Base-by-base conservation (phyloP, 805 yeast genomes). In the Metschnikowia lunata region DNA sequence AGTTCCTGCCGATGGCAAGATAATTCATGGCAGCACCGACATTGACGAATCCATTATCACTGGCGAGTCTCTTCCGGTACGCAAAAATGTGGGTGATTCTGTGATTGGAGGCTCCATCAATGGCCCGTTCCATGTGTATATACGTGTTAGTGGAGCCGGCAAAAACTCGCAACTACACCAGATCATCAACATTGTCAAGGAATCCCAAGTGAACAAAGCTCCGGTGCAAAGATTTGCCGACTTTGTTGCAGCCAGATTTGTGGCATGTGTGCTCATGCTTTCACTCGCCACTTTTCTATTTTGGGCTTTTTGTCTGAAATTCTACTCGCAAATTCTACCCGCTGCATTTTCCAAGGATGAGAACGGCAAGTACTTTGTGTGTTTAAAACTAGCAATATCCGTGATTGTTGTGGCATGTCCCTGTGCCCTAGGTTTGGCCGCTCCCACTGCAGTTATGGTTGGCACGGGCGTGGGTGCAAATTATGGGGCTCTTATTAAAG, bases 371-470 rank as follows among this genome's bases (percentile, higher is more conserved):
- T 72, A 81, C 50, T 82, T 79, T 60, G 78, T 78, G 5, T 83
- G 91, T 58, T 63, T 95, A 45, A 82, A 85, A 56, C 75, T 90
- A 37, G 83, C 95, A 6, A 91, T 93, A 26, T 82, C 95, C 7
- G 99, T 93, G 6, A 79, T 95, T 51, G 97, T 93, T 9, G 97
- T 93, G 39, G 99, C 99, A 1, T 93, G 99, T 65, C 99, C 99
- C 0, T 93, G 99, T 74, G 98, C 99, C 0, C 67, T 93, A 23
- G 99, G 99, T 3, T 72, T 93, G 40, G 97, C 97, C 4, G 96
- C 98, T 0, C 99, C 99, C 1, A 95, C 99, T 1, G 98, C 98
- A 0, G 88, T 93, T 9, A 93, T 95, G 97, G 99, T 93, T 2
- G 99, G 97, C 8, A 91, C 98, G 2, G 99, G 99, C 34, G 84